Conservation (phyloP, 495 filamentous ascomycete genomes). For the Tetracladium marchalianum region DNA sequence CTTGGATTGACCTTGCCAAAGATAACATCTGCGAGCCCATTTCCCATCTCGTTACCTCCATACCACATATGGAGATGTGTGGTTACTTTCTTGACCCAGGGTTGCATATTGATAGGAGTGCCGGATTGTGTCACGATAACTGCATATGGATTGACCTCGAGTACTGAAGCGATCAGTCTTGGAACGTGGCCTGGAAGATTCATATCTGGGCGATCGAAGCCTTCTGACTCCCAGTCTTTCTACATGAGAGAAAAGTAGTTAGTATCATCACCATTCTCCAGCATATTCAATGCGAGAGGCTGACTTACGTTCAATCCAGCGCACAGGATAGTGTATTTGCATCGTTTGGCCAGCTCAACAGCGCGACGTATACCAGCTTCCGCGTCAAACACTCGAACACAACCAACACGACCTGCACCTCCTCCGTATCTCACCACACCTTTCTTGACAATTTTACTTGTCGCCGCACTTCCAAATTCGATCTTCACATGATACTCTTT, state of each 20-base stretch:
- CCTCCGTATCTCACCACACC: constrained; percentile 40
- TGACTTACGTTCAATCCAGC: constrained; percentile 44
- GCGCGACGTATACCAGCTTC: constrained; percentile 49
- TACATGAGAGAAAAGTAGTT: constrained; percentile 57
- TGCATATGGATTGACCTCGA: constrained; percentile 44
- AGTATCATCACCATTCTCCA: constrained; percentile 47
- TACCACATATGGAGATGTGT: constrained; percentile 54
- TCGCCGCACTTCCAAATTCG: constrained; percentile 53
- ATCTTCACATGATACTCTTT: constrained; percentile 47
- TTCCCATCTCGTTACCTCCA: constrained; percentile 53
- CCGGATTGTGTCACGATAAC: constrained; percentile 51
- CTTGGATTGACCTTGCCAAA: constrained; percentile 55
- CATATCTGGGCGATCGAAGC: constrained; percentile 27
- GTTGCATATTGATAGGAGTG: constrained; percentile 36
- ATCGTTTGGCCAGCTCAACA: constrained; percentile 44
- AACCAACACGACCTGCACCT: constrained; percentile 53
- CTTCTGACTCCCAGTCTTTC: constrained; percentile 38
- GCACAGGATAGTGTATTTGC: constrained; percentile 57
- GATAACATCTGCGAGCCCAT: constrained; percentile 48
- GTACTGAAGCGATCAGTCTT: constrained; percentile 44
- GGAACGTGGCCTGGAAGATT: constrained; percentile 38
- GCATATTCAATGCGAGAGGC: constrained; percentile 37
- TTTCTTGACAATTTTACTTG: constrained; percentile 43
- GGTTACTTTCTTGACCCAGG: constrained; percentile 48
- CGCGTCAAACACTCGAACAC: constrained; percentile 40